phyloP scores from a whole-genome alignment of 2,329 filamentous ascomycete genomes.

The Scedosporium aurantiacum region DNA sequence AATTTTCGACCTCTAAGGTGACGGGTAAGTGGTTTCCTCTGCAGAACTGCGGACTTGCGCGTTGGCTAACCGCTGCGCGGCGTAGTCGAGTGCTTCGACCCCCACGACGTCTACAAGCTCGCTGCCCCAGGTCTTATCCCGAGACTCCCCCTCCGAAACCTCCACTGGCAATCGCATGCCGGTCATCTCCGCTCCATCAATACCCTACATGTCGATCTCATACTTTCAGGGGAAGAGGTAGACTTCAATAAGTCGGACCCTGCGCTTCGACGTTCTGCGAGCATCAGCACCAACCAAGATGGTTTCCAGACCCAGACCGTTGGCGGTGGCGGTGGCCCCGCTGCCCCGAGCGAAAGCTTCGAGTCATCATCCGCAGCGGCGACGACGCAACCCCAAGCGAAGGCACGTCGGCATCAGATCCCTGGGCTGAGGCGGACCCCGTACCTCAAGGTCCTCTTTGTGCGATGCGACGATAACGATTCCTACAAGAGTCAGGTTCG shows the following conservation, averaged over 20 bases:
- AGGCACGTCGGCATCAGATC: conserved; percentile 78
- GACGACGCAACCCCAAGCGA: conserved; percentile 18
- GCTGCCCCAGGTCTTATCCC: conserved; percentile 66
- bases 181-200: conserved; percentile 88
- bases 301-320: conserved; percentile 49
- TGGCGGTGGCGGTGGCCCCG: conserved; percentile 23
- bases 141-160: conserved; percentile 75
- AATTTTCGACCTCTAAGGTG: conserved; percentile 65
- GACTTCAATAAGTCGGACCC: conserved; percentile 28
- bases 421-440: conserved; percentile 86
- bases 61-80: background rate
- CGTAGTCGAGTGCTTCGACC: conserved; percentile 91
- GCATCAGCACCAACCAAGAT: conserved; percentile 35
- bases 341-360: conserved; percentile 25
- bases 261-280: conserved; percentile 20
- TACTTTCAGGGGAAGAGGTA: conserved; percentile 41
- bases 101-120: conserved; percentile 75
- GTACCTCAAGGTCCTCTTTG: conserved; percentile 80
- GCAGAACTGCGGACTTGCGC: background rate
- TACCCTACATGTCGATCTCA: conserved; percentile 79
- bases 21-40: conserved; percentile 43
- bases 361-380: conserved; percentile 16
- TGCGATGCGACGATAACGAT: conserved; percentile 93
- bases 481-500: conserved; percentile 74
- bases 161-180: conserved; percentile 94